phyloP scores from a whole-genome alignment of 345 rosid genomes.

The Eucalyptus camaldulensis region DNA sequence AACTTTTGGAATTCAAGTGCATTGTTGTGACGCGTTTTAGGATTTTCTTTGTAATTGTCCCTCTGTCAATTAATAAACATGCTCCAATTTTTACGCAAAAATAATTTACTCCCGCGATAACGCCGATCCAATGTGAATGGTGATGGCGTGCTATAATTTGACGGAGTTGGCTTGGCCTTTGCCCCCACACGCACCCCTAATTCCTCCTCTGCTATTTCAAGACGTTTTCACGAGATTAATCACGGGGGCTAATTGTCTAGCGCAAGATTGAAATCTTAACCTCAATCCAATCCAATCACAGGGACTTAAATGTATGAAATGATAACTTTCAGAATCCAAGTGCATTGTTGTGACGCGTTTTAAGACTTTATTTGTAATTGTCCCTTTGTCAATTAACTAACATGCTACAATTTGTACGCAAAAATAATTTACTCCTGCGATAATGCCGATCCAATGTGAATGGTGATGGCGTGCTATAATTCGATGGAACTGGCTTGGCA shows the following conservation, averaged over 20 bases:
- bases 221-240: background rate
- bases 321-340: background rate
- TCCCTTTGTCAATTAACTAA: background rate
- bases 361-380: background rate
- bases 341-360: rapidly evolving
- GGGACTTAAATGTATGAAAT: background rate
- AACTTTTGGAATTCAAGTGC: background rate
- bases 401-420: background rate
- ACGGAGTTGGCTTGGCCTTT: background rate
- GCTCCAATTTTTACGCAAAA: background rate
- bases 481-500: background rate
- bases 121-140: background rate
- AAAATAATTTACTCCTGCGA: background rate
- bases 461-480: background rate
- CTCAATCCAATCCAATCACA: background rate
- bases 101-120: background rate
- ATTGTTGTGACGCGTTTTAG: background rate
- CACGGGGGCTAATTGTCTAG: background rate
- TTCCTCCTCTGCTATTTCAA: rapidly evolving
- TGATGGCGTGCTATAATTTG: background rate
- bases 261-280: background rate
- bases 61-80: background rate
- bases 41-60: background rate
- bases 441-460: background rate
- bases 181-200: background rate